These are phyloP conservation scores for Acacia concinna DNA, from an alignment of 331 rosid genomes.

Conservation along the genomic window DNA sequence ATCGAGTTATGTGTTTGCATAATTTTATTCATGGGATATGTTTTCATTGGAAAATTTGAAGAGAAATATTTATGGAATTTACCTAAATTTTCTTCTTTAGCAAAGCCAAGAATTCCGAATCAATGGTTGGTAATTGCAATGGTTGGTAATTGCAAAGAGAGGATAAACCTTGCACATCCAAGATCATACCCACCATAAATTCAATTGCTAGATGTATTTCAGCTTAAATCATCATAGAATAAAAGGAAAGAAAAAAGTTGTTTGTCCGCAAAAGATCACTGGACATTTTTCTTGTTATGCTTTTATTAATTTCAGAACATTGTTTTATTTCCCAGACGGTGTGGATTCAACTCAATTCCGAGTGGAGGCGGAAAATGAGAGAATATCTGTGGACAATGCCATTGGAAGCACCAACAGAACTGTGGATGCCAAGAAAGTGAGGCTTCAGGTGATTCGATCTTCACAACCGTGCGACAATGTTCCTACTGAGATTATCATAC, in stretches of 20 bases:
- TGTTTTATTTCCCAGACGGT: slow-evolving; percentile 35
- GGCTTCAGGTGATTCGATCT: slow-evolving; percentile 17
- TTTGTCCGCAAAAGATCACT: background rate
- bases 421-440: background rate
- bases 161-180: background rate
- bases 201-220: background rate
- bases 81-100: background rate
- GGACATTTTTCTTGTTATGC: background rate
- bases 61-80: background rate
- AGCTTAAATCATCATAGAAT: background rate
- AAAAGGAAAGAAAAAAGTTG: background rate
- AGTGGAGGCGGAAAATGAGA: background rate
- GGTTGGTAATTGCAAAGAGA: too few relatives aligned
- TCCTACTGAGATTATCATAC: slow-evolving; percentile 29
- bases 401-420: background rate
- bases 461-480: background rate
- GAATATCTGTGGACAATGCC: slow-evolving; percentile 2
- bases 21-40: background rate
- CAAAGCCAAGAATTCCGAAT: background rate
- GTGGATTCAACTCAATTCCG: background rate
- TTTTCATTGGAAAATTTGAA: background rate
- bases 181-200: background rate
- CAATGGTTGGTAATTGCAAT: background rate
- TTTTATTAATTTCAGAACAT: background rate
- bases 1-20: background rate